Evolutionary conservation across 352 stramenopile genomes (phyloP), one percentile per base, ranked within the genome.

Genomic region (Pythium chondricola): DNA sequence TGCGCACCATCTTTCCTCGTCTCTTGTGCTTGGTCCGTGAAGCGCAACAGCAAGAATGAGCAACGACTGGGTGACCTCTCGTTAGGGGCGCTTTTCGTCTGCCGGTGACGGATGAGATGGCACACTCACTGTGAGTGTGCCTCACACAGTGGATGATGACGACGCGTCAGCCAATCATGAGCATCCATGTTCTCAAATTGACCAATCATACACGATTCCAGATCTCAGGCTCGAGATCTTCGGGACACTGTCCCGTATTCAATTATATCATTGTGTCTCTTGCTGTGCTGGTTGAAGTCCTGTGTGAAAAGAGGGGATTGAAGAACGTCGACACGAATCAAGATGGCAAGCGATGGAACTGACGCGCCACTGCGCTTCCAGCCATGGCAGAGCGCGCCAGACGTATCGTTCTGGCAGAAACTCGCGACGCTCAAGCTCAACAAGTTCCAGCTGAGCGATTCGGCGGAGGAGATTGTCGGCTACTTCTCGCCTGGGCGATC

Each of bases 381-480:
- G 69, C 38, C 76, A 24, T 94, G 80, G 74, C 78, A 73, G 40
- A 94, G 83, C 61, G 74, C 78, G 16, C 74, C 81, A 11, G 77
- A 94, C 51, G 76, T 86, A 32, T 71, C 72, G 13, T 94, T 94
- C 65, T 94, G 82, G 76, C 83, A 94, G 64, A 70, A 60, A 25
- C 74, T 94, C 32, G 64, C 78, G 35, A 50, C 68, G 39, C 67
- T 90, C 27, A 94, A 94, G 69, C 74, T 94, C 21, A 56, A 94
- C 57, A 77, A 62, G 43, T 94, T 90, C 56, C 74, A 89, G 54
- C 69, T 94, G 24, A 73, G 69, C 48, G 83, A 94, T 60, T 47
- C 69, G 35, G 50, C 71, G 24, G 78, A 87, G 65, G 38, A 49
- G 20, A 58, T 94, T 9, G 66, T 56, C 11, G 83, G 76, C 0